phyloP scores from a whole-genome alignment of 2,329 filamentous ascomycete species.

The Epicoccum nigrum region DNA sequence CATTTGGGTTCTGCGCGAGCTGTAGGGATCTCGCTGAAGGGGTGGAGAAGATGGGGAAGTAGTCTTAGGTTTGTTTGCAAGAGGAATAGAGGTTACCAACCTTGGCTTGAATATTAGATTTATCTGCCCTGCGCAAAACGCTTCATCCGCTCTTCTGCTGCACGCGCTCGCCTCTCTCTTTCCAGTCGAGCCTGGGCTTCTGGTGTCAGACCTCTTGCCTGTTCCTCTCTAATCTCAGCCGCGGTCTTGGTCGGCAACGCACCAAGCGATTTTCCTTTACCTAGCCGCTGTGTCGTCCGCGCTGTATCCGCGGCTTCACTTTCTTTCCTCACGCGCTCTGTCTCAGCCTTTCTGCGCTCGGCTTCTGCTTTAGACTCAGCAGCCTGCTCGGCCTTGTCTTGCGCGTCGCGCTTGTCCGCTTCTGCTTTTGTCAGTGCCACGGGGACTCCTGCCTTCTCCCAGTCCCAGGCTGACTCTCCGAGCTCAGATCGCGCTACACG shows the following conservation, averaged over 20 bases:
- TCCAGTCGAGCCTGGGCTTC: conserved; percentile 87
- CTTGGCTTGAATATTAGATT: too few relatives aligned
- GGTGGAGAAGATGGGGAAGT: conserved; percentile 8
- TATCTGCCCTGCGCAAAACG: conserved; percentile 47
- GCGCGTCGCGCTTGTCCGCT: conserved; percentile 69
- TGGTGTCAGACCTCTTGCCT: conserved; percentile 80
- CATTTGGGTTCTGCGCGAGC: conserved; percentile 49
- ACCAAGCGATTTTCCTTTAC: conserved; percentile 60
- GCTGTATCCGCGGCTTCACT: conserved; percentile 57
- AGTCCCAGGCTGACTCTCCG: conserved; percentile 77
- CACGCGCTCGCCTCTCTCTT: conserved; percentile 85
- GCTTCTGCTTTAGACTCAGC: conserved; percentile 66
- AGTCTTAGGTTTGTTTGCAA: too few relatives aligned
- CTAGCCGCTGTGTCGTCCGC: conserved; percentile 56
- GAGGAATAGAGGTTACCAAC: too few relatives aligned
- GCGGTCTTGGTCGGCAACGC: conserved; percentile 70
- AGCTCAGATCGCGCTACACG: conserved; percentile 83
- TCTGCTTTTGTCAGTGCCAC: conserved; percentile 72
- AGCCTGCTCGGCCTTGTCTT: conserved; percentile 72
- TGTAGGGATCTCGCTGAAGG: conserved; percentile 43
- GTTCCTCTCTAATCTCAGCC: conserved; percentile 81
- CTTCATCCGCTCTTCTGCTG: conserved; percentile 85
- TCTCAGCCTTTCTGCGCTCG: conserved; percentile 73
- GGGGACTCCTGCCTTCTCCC: conserved; percentile 78
- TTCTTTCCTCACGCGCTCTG: conserved; percentile 70